phyloP scores from a whole-genome alignment of 768 basidiomycete genomes.

The Boletus reticulatus region DNA sequence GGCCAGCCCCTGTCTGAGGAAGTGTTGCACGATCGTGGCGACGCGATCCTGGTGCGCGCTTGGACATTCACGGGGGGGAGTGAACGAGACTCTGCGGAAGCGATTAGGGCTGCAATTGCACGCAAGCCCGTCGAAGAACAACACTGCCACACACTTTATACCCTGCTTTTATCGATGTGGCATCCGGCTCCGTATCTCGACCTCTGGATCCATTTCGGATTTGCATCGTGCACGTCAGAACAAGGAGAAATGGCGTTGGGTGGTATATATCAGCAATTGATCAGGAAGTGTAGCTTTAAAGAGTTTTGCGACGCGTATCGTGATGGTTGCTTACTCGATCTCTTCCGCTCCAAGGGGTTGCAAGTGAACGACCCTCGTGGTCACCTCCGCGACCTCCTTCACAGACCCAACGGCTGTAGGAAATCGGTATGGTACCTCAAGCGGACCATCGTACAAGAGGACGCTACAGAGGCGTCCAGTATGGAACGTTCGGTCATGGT shows the following conservation, averaged over 20 bases:
- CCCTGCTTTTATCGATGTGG: neutral
- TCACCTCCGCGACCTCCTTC: neutral
- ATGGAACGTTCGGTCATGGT: neutral
- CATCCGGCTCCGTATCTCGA: neutral
- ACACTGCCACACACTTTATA: neutral
- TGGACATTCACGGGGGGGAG: constrained; percentile 4
- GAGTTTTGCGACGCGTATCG: constrained; percentile 1
- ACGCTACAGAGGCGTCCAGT: neutral
- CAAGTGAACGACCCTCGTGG: neutral
- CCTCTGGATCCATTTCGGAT: neutral
- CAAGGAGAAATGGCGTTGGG: neutral
- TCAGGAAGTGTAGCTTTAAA: neutral
- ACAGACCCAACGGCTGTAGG: no score
- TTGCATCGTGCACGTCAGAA: neutral
- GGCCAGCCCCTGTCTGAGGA: neutral
- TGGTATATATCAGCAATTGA: neutral
- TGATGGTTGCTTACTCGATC: neutral
- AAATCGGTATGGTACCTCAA: constrained; percentile 4
- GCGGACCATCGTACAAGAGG: neutral
- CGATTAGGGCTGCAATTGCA: neutral
- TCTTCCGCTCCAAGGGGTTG: neutral
- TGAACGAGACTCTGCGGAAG: neutral
- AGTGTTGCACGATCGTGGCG: neutral
- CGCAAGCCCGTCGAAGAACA: neutral
- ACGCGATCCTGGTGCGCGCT: neutral